These are phyloP conservation scores for Acarospora socialis DNA, from an alignment of 2,329 filamentous ascomycete species.

Conservation along the genomic window DNA sequence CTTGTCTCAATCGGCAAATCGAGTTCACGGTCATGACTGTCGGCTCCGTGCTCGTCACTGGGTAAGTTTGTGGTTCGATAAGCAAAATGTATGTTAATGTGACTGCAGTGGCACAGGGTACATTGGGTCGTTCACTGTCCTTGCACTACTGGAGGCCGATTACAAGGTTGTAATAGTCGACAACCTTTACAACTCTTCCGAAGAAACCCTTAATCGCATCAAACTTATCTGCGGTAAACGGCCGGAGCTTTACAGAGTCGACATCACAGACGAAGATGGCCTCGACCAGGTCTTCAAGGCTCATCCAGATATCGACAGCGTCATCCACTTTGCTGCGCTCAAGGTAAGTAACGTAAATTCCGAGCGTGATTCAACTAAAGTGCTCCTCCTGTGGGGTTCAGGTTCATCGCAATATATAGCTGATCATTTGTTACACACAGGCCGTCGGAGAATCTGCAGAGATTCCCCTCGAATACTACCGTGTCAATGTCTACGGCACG, in stretches of 20 bases:
- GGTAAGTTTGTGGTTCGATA: constrained; percentile 57
- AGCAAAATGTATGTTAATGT: constrained; percentile 6
- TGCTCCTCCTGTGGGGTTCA: not conserved
- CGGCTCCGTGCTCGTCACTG: constrained; percentile 81
- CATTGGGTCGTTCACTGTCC: constrained; percentile 92
- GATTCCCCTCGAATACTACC: constrained; percentile 94
- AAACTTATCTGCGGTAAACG: constrained; percentile 84
- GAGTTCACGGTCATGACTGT: constrained; percentile 60
- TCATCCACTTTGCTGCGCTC: constrained; percentile 95
- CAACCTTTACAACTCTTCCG: constrained; percentile 92
- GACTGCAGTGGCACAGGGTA: constrained; percentile 78
- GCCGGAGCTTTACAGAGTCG: constrained; percentile 69
- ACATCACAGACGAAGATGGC: constrained; percentile 72
- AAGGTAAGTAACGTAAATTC: constrained; percentile 46
- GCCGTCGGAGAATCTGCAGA: constrained; percentile 91
- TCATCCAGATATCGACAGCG: constrained; percentile 89
- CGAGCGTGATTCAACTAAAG: constrained; percentile 1
- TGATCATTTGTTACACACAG: constrained; percentile 29
- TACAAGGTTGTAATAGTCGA: constrained; percentile 96
- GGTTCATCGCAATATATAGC: no score
- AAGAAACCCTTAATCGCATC: constrained; percentile 84
- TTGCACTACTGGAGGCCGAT: constrained; percentile 80
- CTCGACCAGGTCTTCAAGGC: constrained; percentile 78
- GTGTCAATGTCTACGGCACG: constrained; percentile 88
- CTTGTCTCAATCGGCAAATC: no score